These are phyloP conservation scores for Epichloe aotearoae DNA, from an alignment of 2,329 filamentous ascomycete genomes.

Conservation along the genomic window DNA sequence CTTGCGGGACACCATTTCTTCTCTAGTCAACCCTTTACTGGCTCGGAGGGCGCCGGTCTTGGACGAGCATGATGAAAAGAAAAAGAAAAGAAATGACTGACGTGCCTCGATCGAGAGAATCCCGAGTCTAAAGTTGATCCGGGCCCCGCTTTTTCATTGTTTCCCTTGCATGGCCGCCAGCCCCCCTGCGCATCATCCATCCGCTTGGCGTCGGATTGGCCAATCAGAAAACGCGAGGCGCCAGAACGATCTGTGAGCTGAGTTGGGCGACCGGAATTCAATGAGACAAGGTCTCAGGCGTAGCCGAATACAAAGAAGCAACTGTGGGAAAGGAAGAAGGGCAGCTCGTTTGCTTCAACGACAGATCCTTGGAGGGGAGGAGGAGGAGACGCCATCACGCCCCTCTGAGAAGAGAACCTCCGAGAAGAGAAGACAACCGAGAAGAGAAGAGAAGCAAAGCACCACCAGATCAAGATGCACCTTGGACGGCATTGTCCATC, in stretches of 20 bases:
- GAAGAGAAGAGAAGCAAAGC: too few species aligned
- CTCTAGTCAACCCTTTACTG: not conserved
- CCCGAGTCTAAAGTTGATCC: not conserved
- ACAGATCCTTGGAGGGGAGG: not conserved
- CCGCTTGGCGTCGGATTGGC: not conserved
- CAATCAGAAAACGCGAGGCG: not conserved
- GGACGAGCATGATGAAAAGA: not conserved
- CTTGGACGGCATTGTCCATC: too few species aligned
- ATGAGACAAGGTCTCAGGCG: not conserved
- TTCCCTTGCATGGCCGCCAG: not conserved
- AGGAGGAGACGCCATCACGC: not conserved
- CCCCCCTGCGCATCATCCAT: not conserved
- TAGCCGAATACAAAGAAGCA: not conserved
- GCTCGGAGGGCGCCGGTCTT: not conserved
- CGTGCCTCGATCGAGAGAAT: not conserved
- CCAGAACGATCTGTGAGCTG: not conserved
- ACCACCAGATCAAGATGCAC: too few species aligned
- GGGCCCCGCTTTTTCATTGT: not conserved
- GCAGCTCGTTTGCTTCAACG: not conserved
- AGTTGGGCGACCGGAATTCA: not conserved
- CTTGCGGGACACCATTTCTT: too few species aligned
- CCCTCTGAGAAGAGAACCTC: too few species aligned
- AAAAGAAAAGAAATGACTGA: not conserved
- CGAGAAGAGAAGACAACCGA: too few species aligned
- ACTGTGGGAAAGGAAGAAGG: not conserved